Conservation (phyloP, 176 grass and related monocot genomes). For the Musa acuminata region DNA sequence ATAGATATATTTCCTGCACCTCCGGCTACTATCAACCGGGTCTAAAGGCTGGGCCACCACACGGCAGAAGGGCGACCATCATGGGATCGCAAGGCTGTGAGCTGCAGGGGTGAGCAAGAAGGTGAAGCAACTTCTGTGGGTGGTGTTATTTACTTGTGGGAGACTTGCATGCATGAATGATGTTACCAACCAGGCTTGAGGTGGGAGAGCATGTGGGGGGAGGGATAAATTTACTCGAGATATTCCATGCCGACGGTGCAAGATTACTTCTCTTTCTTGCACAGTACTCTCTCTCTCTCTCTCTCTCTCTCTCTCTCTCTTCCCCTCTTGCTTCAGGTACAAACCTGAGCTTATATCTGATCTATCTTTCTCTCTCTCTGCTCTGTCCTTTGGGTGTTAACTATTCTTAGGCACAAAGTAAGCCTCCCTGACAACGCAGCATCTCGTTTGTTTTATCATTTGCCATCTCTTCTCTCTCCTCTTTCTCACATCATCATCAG, state of each 20-base stretch:
- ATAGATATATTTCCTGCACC: too few species aligned
- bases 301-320: neutral
- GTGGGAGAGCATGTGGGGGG: neutral
- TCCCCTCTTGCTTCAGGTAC: neutral
- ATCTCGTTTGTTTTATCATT: conserved; percentile 12
- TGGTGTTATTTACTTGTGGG: neutral
- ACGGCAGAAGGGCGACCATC: neutral
- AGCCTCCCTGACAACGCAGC: conserved; percentile 17
- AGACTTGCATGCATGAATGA: neutral
- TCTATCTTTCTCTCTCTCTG: neutral
- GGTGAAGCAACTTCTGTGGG: neutral
- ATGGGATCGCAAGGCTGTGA: too few species aligned
- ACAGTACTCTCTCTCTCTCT: neutral
- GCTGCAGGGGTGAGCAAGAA: neutral
- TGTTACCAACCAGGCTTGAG: neutral
- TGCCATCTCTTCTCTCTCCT: neutral
- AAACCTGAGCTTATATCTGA: too few species aligned
- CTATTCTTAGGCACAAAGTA: conserved; percentile 3
- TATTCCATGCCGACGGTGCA: neutral
- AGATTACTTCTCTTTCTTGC: too few species aligned
- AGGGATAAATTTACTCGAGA: neutral
- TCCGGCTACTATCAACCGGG: neutral
- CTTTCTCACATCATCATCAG: conserved; percentile 8
- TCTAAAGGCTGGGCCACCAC: neutral
- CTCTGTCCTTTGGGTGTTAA: neutral